Evolutionary conservation across 495 filamentous ascomycete species (phyloP).

Genomic region (Podospora comata): DNA sequence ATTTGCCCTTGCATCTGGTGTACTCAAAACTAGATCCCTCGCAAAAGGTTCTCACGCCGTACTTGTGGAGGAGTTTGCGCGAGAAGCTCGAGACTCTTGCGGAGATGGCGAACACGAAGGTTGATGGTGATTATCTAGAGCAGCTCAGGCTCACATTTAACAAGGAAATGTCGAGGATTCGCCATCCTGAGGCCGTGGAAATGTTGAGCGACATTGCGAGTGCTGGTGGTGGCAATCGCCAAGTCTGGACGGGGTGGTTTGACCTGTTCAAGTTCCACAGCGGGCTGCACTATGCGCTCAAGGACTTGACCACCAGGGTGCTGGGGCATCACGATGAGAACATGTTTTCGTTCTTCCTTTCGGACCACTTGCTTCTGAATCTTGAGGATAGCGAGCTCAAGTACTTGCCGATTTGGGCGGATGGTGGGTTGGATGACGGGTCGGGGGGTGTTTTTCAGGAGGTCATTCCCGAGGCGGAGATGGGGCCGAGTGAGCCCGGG

Average conservation of each 20-base stretch:
- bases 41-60: constrained; percentile 33
- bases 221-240: not conserved
- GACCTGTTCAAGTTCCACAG: constrained; percentile 11
- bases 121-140: not conserved
- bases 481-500: constrained; percentile 44
- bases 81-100: not conserved
- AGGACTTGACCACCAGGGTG: constrained; percentile 1
- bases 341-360: constrained; percentile 27
- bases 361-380: constrained; percentile 33
- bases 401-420: constrained; percentile 48
- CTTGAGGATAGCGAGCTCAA: constrained; percentile 40
- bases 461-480: constrained; percentile 36
- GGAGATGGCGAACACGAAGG: not conserved
- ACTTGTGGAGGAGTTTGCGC: constrained; percentile 33
- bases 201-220: not conserved
- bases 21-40: constrained; percentile 22
- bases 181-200: not conserved
- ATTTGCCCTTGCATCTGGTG: constrained; percentile 13
- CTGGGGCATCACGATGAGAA: constrained; percentile 7
- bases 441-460: constrained; percentile 45
- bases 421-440: constrained; percentile 42
- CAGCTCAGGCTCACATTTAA: too few species aligned
- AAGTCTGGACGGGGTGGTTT: not conserved
- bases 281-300: constrained; percentile 7
- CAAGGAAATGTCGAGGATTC: too few species aligned